phyloP scores from a whole-genome alignment of 768 basidiomycete species.

The Lentinus tigrinus region DNA sequence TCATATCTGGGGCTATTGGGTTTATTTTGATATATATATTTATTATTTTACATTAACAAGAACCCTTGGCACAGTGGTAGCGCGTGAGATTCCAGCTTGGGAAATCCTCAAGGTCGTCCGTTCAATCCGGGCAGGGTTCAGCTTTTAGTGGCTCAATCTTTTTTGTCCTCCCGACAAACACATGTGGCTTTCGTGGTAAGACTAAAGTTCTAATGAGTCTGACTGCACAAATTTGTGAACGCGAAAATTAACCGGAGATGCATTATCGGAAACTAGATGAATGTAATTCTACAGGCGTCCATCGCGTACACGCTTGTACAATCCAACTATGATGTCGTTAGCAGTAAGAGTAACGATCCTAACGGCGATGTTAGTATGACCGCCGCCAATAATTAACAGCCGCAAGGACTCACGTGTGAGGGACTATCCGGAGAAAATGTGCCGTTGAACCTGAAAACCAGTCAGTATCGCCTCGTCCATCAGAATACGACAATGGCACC shows the following conservation, averaged over 20 bases:
- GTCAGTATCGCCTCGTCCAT: too few species aligned
- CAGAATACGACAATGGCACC: too few species aligned
- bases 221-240: too few species aligned
- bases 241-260: too few species aligned
- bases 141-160: neutral
- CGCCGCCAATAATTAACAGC: constrained; percentile 3
- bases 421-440: constrained; percentile 89
- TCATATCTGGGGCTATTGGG: too few species aligned
- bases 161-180: too few species aligned
- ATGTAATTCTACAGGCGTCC: constrained; percentile 4
- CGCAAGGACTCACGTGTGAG: constrained; percentile 67
- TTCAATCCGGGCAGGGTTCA: constrained; percentile 26
- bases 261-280: too few species aligned
- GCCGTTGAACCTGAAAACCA: constrained; percentile 87
- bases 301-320: constrained; percentile 49
- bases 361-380: neutral
- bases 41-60: too few species aligned
- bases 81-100: constrained; percentile 21
- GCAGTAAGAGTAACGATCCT: constrained; percentile 90
- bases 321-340: constrained; percentile 73
- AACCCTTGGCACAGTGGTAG: constrained; percentile 24
- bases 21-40: too few species aligned
- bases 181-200: too few species aligned
- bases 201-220: too few species aligned
- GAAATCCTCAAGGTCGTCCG: constrained; percentile 24